Base-by-base conservation (phyloP, 805 yeast species). In the Kluyveromyces wickerhamii region DNA sequence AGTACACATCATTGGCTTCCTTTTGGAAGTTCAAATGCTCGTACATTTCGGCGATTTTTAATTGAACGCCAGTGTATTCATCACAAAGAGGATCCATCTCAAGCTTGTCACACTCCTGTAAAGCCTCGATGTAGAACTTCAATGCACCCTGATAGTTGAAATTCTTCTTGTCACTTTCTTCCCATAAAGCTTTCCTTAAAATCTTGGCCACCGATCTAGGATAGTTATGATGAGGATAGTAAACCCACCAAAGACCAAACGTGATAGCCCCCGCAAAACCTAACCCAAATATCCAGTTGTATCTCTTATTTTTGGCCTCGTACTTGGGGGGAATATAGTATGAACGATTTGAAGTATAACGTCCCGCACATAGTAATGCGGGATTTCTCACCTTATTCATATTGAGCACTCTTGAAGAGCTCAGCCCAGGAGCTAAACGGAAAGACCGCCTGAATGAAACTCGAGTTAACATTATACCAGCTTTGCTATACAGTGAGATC, bases 21-120 rank as follows among this genome's bases (percentile, higher is more conserved):
- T 72, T 72, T 21, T 51, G 44, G 74, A 72, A 67, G 14, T 66
- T 69, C 45, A 86, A 57, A 26, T 78, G 66, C 49, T 85, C 95
- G 52, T 75, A 83, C 86, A 86, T 80, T 49, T 87, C 95, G 8
- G 81, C 94, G 22, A 85, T 64, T 49, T 88, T 85, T 54, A 89
- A 65, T 50, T 88, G 94, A 35, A 89, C 74, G 0, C 96, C 96
- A 0, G 96, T 88, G 55, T 83, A 88, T 49, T 83, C 89, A 49
- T 85, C 92, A 37, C 75, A 66, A 21, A 81, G 47, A 8, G 69
- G 70, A 41, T 74, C 71, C 60, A 85, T 54, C 0, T 66, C 67
- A 29, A 74, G 59, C 18, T 67, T 62, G 23, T 76, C 69, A 25
- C 86, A 79, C 41, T 72, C 69, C 19, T 74, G 66, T 18, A 87